phyloP scores from a whole-genome alignment of 805 yeast species.

The Saturnispora bothae region DNA sequence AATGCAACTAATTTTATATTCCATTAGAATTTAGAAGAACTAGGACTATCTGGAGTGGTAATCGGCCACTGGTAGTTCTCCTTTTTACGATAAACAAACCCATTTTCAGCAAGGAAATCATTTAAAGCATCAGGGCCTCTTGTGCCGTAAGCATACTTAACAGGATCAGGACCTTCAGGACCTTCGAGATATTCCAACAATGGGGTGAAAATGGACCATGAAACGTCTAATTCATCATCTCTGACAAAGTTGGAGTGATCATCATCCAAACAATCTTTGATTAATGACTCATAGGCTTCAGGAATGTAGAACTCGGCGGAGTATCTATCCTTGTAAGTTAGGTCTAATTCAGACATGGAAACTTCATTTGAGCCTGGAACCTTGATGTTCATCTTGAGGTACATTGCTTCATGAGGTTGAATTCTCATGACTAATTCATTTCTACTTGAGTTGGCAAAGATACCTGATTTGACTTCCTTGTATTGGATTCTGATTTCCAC shows the following conservation, averaged over 20 bases:
- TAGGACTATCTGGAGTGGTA: conserved; percentile 39
- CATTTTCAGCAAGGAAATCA: conserved; percentile 54
- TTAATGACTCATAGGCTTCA: conserved; percentile 93
- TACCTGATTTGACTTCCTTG: conserved; percentile 74
- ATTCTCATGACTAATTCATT: conserved; percentile 90
- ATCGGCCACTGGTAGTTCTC: conserved; percentile 87
- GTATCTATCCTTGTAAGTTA: conserved; percentile 75
- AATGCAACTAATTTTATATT: neutral
- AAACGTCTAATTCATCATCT: conserved; percentile 90
- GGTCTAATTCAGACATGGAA: conserved; percentile 80
- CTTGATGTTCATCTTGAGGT: conserved; percentile 86
- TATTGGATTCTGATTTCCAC: conserved; percentile 93
- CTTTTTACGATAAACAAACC: conserved; percentile 55
- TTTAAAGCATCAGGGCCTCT: conserved; percentile 71
- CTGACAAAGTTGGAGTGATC: conserved; percentile 97
- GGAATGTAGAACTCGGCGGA: conserved; percentile 81
- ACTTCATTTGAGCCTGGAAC: conserved; percentile 84
- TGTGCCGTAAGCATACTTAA: conserved; percentile 75
- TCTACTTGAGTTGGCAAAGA: conserved; percentile 70
- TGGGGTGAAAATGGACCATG: conserved; percentile 93
- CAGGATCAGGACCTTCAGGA: conserved; percentile 55
- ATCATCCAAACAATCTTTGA: conserved; percentile 80
- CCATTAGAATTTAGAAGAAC: conserved; percentile 20
- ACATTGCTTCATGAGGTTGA: conserved; percentile 92
- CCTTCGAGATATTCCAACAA: conserved; percentile 71